Percentiles rank a stretch among this genome's conserved stretches.
Evolutionary conservation across 1,139 yeast genomes (phyloP).

Genomic region (Kluyveromyces sp.): DNA sequence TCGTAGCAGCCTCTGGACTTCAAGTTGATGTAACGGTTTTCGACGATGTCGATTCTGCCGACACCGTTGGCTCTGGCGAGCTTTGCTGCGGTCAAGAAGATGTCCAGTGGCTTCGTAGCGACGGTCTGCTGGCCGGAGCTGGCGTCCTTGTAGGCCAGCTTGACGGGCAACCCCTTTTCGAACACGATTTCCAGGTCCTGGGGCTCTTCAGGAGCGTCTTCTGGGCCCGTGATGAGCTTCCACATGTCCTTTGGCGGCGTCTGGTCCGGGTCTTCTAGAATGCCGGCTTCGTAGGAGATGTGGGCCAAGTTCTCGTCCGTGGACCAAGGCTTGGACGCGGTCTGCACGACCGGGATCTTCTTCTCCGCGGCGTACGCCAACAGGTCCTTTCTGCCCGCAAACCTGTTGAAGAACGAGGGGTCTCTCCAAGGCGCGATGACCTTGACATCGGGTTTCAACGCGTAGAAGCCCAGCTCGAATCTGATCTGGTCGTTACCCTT

Average conservation of each 20-base stretch:
- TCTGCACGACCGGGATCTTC: slow-evolving; percentile 90
- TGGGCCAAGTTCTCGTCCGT: slow-evolving; percentile 99
- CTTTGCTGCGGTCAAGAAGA: slow-evolving; percentile 86
- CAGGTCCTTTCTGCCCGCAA: slow-evolving; percentile 95
- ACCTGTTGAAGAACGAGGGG: slow-evolving; percentile 88
- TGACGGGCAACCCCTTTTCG: slow-evolving; percentile 80
- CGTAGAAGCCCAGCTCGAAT: slow-evolving; percentile 93
- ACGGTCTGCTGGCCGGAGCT: slow-evolving; percentile 42
- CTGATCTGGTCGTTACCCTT: slow-evolving; percentile 99
- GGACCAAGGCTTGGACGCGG: slow-evolving; percentile 99
- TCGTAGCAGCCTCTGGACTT: slow-evolving; percentile 99
- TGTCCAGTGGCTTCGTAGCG: slow-evolving; percentile 68
- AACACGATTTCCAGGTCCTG: slow-evolving; percentile 81
- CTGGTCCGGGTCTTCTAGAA: slow-evolving; percentile 93
- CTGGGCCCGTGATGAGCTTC: slow-evolving; percentile 95
- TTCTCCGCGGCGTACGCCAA: slow-evolving; percentile 88
- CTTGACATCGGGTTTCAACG: slow-evolving; percentile 91
- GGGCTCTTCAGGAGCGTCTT: slow-evolving; percentile 89
- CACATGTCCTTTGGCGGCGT: slow-evolving; percentile 99
- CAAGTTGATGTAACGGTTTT: slow-evolving; percentile 96
- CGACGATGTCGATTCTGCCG: slow-evolving; percentile 98
- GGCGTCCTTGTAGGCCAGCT: slow-evolving; percentile 54
- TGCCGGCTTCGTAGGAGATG: slow-evolving; percentile 98
- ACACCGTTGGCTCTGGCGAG: slow-evolving; percentile 99
- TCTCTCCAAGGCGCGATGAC: slow-evolving; percentile 99